Conservation (phyloP, 768 basidiomycete species). For the Tricholoma matsutake region DNA sequence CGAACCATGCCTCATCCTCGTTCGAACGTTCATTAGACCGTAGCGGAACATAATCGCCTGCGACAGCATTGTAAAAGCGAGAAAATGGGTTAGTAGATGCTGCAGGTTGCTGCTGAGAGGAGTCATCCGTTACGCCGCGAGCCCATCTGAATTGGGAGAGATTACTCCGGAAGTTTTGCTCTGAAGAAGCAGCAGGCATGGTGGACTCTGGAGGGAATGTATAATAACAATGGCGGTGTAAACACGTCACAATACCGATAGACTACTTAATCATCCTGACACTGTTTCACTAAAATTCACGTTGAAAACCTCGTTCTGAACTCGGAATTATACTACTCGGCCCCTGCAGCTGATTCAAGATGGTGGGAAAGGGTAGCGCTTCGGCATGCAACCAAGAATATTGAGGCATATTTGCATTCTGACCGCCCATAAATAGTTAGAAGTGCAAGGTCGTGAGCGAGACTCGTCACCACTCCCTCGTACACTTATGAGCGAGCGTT, state of each 20-base stretch:
- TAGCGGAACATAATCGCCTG: constrained; percentile 85
- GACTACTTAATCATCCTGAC: too few relatives aligned
- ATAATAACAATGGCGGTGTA: background rate
- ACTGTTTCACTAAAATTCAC: too few relatives aligned
- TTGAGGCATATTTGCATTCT: too few relatives aligned
- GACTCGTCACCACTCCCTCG: too few relatives aligned
- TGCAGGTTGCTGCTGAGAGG: constrained; percentile 41
- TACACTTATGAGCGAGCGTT: too few relatives aligned
- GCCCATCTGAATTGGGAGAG: constrained; percentile 90
- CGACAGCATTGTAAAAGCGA: constrained; percentile 83
- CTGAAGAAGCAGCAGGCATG: constrained; percentile 33
- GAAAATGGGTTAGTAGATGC: constrained; percentile 67
- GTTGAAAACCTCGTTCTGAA: too few relatives aligned
- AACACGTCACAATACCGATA: constrained; percentile 12
- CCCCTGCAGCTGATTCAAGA: too few relatives aligned
- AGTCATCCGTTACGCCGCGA: constrained; percentile 66
- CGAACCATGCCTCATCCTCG: constrained; percentile 96
- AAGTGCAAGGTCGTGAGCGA: too few relatives aligned
- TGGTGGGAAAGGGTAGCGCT: too few relatives aligned
- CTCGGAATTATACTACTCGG: too few relatives aligned
- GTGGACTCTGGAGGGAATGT: background rate
- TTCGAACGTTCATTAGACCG: constrained; percentile 78
- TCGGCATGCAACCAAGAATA: too few relatives aligned
- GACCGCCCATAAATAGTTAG: too few relatives aligned
- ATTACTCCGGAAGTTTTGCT: constrained; percentile 70